Base-by-base conservation (phyloP, 345 rosid species). In the Sonneratia alba region DNA sequence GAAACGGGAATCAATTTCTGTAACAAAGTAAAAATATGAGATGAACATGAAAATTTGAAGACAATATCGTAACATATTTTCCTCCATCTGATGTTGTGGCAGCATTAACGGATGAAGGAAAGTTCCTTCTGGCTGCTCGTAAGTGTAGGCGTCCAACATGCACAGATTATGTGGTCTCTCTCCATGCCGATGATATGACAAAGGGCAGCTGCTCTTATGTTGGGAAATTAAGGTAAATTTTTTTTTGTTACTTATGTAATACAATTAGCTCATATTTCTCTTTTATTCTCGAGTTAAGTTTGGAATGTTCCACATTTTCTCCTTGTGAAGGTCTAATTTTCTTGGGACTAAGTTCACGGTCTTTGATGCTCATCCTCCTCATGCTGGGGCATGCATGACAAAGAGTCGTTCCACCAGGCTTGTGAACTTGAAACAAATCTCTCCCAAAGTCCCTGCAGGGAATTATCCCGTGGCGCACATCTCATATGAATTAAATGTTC, bases 271-370 rank as follows among this genome's bases (percentile, higher is more conserved):
- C 62, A 64, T n/a, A 42, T 36, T 37, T 43, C 42, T 18, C 49
- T 14, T 64, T 42, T 19, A 3, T 4, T 27, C 36, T 40, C 42
- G 70, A 38, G 6, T 70, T 40, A 21, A 70, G 22, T 6, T 70
- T 48, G 27, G 32, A 38, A 49, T 24, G 47, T 16, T 70, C 24
- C 64, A 69, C 57, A 36, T 36, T 56, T 78, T 69, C 36, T 48
- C 63, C 55, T 59, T 80, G 76, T 18, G 71, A 78, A 94, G 98
- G 73, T 91, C 97, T 49, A 94, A 94, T 86, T 94, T 91, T 79
- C 81, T 94, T 66, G 97, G 96, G 34, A 94, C 98, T 77, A 91
- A 94, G 85, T 94, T 94, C 83, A 86, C 95, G 69, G 82, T 90
- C 71, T 90, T 81, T 80, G 97, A 94, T 76, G 89, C 85, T 22